Conservation (phyloP, 306 rosid species). For the Ceratonia siliqua region DNA sequence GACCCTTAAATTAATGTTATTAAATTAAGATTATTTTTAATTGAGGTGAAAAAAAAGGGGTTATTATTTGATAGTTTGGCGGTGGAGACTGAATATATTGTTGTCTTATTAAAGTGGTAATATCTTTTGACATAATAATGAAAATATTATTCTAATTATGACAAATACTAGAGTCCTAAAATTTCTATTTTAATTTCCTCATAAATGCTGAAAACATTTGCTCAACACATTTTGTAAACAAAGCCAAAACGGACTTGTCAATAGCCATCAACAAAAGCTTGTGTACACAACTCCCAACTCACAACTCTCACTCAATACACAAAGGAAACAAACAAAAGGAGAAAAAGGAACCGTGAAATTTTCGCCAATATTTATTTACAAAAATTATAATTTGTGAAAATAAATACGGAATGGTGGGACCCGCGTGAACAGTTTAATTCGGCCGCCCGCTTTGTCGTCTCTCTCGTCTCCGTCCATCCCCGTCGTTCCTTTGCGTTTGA, state of each 20-base stretch:
- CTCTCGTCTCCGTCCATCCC: slow-evolving; percentile 77
- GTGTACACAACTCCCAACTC: slow-evolving; percentile 34
- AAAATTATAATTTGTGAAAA: neutral
- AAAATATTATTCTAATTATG: neutral
- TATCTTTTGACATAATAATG: neutral
- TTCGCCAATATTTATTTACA: neutral
- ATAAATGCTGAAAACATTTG: neutral
- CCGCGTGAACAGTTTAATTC: slow-evolving; percentile 65
- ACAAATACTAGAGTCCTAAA: neutral
- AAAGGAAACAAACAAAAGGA: slow-evolving; percentile 24
- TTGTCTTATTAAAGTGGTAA: neutral
- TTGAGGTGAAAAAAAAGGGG: neutral
- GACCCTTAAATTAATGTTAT: no score
- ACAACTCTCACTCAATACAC: slow-evolving; percentile 10
- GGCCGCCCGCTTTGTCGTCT: slow-evolving; percentile 97
- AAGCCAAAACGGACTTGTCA: slow-evolving; percentile 54
- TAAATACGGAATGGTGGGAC: slow-evolving; percentile 44
- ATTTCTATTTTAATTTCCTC: neutral
- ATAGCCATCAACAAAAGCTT: slow-evolving; percentile 38
- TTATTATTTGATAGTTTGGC: neutral
- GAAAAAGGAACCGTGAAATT: neutral
- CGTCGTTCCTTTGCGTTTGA: slow-evolving; percentile 60
- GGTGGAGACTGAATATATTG: no score
- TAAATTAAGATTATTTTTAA: no score
- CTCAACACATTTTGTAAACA: neutral